These are phyloP conservation scores for Cercospora sojina DNA, from an alignment of 2,329 filamentous ascomycete species.

Conservation along the genomic window DNA sequence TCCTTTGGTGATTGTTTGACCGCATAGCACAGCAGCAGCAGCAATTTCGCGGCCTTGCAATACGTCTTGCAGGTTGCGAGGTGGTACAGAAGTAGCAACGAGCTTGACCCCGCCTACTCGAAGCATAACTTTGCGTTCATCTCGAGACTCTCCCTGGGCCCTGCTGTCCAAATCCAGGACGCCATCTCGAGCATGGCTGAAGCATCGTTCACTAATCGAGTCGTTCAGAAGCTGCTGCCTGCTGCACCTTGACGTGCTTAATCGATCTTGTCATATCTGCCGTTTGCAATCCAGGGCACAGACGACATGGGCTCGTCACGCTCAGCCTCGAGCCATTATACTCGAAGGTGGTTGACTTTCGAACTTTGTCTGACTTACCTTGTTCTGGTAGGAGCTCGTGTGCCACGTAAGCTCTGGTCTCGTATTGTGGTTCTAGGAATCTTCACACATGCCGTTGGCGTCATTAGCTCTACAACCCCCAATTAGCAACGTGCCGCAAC, in stretches of 20 bases:
- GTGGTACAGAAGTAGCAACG: not conserved
- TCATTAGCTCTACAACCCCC: not conserved
- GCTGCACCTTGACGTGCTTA: not conserved
- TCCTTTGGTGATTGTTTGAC: not conserved
- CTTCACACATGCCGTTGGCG: not conserved
- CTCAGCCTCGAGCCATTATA: not conserved
- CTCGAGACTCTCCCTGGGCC: not conserved
- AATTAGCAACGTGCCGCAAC: not conserved
- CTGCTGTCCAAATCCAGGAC: too few species aligned
- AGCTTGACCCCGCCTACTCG: not conserved
- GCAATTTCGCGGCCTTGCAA: not conserved
- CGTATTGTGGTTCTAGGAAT: not conserved
- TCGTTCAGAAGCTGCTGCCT: not conserved
- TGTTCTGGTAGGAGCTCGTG: not conserved
- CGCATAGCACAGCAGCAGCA: not conserved
- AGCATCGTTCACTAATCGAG: not conserved
- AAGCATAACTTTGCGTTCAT: not conserved
- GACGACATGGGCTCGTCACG: not conserved
- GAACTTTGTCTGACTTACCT: not conserved
- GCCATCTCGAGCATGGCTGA: not conserved
- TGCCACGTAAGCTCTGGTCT: not conserved
- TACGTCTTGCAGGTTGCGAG: not conserved
- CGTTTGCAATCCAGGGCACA: not conserved
- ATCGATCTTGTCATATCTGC: not conserved
- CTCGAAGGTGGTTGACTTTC: not conserved